Evolutionary conservation across 768 basidiomycete genomes (phyloP), one percentile per base, ranked within the genome.

Genomic region (Megacollybia marginata): DNA sequence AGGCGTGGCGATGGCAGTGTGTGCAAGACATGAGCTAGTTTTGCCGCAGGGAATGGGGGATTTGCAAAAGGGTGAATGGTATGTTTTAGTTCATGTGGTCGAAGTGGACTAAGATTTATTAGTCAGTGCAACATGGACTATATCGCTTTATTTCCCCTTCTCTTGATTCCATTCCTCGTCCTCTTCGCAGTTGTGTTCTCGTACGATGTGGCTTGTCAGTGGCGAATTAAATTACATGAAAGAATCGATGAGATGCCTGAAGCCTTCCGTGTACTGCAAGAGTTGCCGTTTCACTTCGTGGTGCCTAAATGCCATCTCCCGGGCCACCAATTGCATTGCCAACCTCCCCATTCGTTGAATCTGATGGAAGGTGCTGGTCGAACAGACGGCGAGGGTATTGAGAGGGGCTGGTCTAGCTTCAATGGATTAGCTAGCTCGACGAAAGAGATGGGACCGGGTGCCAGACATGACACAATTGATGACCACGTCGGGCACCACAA

Each of bases 321-420:
- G 2, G 38, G 15, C 38, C 38, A 40, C 38, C 13, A 40, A 8
- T 5, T 40, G 13, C 15, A 8, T 13, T 40, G 38, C 8, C 38
- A 40, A 8, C 38, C 38, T 15, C 15, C 13, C 3, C 38, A 40
- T 18, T 40, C 8, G 15, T 40, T 40, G 38, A 40, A 40, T 40
- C 38, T 40, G 15, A 15, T 40, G 15, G 15, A 15, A 18, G 38
- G 38, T 40, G 38, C 8, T 40, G 61, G 59, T 6, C 47, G 57
- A 1, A 61, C 53, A 7, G 60, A 64, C 48, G 62, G 68, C 0
- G 64, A 70, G 38, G 62, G 46, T 1, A 54, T 59, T 0, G 67
- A 70, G 33, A 42, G 54, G 0, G 52, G 47, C 0, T 69, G 67
- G 68, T 38, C 62, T 0, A 49, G 44, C 0, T 31, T 57, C 9